These are phyloP conservation scores for Balakata baccata DNA, from an alignment of 345 rosid species.

Conservation along the genomic window DNA sequence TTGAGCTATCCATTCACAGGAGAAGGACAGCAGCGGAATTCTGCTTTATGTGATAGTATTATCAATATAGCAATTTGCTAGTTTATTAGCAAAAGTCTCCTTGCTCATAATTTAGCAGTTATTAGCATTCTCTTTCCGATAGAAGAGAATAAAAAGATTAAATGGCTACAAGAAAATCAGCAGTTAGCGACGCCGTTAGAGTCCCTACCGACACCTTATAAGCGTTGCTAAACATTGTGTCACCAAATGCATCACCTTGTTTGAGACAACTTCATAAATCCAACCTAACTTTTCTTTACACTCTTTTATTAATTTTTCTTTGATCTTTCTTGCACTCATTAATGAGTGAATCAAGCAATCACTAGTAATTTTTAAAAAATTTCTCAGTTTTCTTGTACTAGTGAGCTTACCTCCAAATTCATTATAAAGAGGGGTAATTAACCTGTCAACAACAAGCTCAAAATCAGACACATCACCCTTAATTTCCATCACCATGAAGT, in stretches of 20 bases:
- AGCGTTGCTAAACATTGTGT: too few relatives aligned
- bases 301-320: not conserved
- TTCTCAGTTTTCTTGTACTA: slow-evolving; percentile 10
- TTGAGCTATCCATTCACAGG: slow-evolving; percentile 7
- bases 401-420: slow-evolving; percentile 15
- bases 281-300: slow-evolving; percentile 3
- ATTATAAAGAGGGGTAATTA: slow-evolving; percentile 7
- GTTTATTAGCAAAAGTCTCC: not conserved
- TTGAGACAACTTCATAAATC: not conserved
- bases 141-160: too few relatives aligned
- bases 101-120: too few relatives aligned
- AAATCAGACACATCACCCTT: too few relatives aligned
- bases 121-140: too few relatives aligned
- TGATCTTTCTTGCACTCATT: slow-evolving; percentile 22
- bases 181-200: too few relatives aligned
- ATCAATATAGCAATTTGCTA: not conserved
- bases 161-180: too few relatives aligned
- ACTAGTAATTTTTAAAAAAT: not conserved
- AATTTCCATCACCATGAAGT: slow-evolving; percentile 19
- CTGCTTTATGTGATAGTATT: not conserved
- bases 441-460: not conserved
- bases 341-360: not conserved
- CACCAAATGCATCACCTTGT: not conserved
- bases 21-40: not conserved
- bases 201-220: too few relatives aligned